Base-by-base conservation (phyloP, 2,329 filamentous ascomycete genomes). In the Scolecobasidium constrictum region DNA sequence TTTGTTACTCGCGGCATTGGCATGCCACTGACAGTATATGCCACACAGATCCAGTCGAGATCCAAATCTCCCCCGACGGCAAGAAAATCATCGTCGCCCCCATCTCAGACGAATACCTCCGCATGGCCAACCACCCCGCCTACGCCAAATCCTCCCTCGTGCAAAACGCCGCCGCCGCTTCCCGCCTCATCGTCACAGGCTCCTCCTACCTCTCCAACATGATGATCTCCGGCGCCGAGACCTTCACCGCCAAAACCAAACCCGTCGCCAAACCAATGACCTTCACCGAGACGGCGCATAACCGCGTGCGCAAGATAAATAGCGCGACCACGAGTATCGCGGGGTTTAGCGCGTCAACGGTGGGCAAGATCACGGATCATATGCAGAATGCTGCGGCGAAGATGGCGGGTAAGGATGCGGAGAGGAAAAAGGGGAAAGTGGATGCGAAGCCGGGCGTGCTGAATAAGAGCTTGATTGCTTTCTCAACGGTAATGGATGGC, bases 401-500 rank as follows among this genome's bases (percentile, higher is more conserved):
- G 4, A 63, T 93, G 43, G 66, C 83, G 2, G 73, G 81, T n/a
- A 73, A 77, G 45, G 73, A 76, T 15, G 70, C 72, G 40, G 26
- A 31, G 26, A 7, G 26, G n/a, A 64, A 66, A 60, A 46, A 72
- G 64, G 52, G 72, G 16, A 77, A 73, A 53, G 60, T 62, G 6
- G 64, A 67, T 15, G 93, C 92, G 65, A 94, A 94, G 64, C 90
- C 92, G 0, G 90, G 92, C 4, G 66, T 98, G 21, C 66, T 98
- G 50, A 98, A 98, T 67, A 95, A 94, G 71, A 87, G 81, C 48
- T 69, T 98, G 67, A 96, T 98, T 68, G 92, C 92, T 0, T 96
- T 96, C 61, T 86, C 83, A 31, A 98, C 92, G 0, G 77, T 98
- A 35, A 85, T 87, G 18, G 92, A 98, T 55, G 92, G 92, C 28